These are phyloP conservation scores for Exophiala viscosa DNA, from an alignment of 2,329 filamentous ascomycete genomes.

Conservation along the genomic window DNA sequence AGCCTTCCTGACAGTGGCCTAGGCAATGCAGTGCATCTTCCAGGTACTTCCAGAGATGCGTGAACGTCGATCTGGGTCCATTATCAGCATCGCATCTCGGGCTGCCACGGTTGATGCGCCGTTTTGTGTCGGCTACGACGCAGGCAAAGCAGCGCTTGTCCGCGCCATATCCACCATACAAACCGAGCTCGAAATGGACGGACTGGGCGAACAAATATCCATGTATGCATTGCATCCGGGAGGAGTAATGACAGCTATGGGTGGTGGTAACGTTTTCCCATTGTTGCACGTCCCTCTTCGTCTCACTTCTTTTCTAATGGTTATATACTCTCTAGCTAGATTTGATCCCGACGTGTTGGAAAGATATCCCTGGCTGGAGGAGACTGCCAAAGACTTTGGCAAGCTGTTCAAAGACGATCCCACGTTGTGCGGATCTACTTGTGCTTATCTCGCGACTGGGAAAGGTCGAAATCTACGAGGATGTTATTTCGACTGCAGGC, in stretches of 20 bases:
- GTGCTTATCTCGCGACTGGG: constrained; percentile 9
- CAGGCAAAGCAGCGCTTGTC: constrained; percentile 2
- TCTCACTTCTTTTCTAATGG: too few species aligned
- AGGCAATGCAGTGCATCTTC: constrained; percentile 1
- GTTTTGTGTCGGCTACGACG: constrained; percentile 1
- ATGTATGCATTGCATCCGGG: constrained; percentile 8
- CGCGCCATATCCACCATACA: not conserved
- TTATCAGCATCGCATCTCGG: constrained; percentile 19
- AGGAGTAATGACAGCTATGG: constrained; percentile 1
- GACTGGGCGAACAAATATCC: constrained; percentile 5
- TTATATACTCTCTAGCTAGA: not conserved
- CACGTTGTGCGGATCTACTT: constrained; percentile 1
- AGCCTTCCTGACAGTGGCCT: not conserved
- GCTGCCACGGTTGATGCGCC: constrained; percentile 8
- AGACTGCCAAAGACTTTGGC: not conserved
- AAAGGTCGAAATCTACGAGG: constrained; percentile 3
- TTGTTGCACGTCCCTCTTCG: too few species aligned
- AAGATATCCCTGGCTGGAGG: not conserved
- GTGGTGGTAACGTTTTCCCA: too few species aligned
- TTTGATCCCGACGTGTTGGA: not conserved
- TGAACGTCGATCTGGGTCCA: constrained; percentile 5
- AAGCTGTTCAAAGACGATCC: not conserved
- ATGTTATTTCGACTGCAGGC: constrained; percentile 7
- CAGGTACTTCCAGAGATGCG: constrained; percentile 8
- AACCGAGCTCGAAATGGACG: constrained; percentile 7